These are phyloP conservation scores for Colletotrichum paranaense DNA, from an alignment of 2,329 filamentous ascomycete genomes.

Conservation along the genomic window DNA sequence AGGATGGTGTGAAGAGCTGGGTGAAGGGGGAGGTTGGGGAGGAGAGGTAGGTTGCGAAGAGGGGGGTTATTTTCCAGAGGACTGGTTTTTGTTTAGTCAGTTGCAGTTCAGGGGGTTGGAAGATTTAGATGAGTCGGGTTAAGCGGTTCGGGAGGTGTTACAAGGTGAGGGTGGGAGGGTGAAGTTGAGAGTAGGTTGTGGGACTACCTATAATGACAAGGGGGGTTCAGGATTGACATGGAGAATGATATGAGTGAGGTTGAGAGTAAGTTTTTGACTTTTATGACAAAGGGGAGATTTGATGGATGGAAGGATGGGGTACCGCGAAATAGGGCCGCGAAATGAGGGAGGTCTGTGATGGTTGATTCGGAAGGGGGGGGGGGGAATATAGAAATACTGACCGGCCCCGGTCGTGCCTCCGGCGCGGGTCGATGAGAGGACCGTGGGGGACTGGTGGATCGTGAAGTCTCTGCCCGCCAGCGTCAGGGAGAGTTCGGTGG, in stretches of 20 bases:
- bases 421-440: slow-evolving; percentile 81
- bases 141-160: no score
- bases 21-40: slow-evolving; percentile 70
- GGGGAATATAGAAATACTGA: slow-evolving; percentile 41
- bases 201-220: no score
- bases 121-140: not conserved
- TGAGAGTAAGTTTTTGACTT: no score
- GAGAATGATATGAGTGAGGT: no score
- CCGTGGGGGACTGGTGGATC: slow-evolving; percentile 84
- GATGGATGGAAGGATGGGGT: not conserved
- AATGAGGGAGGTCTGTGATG: not conserved
- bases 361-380: not conserved
- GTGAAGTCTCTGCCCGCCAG: slow-evolving; percentile 77
- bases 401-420: slow-evolving; percentile 68
- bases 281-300: not conserved
- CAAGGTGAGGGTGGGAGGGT: no score
- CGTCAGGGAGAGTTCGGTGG: slow-evolving; percentile 72
- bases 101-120: slow-evolving; percentile 6
- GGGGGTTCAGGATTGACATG: no score
- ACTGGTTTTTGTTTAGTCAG: slow-evolving; percentile 58
- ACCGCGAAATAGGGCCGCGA: no score
- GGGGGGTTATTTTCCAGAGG: slow-evolving; percentile 90
- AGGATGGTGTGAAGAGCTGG: slow-evolving; percentile 62
- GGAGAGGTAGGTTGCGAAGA: slow-evolving; percentile 84
- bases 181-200: no score